A percentile compares a stretch with the other conserved stretches of the same genome.
Evolutionary conservation across 441 rosid genomes (phyloP).

Genomic region (Jatropha podagrica): DNA sequence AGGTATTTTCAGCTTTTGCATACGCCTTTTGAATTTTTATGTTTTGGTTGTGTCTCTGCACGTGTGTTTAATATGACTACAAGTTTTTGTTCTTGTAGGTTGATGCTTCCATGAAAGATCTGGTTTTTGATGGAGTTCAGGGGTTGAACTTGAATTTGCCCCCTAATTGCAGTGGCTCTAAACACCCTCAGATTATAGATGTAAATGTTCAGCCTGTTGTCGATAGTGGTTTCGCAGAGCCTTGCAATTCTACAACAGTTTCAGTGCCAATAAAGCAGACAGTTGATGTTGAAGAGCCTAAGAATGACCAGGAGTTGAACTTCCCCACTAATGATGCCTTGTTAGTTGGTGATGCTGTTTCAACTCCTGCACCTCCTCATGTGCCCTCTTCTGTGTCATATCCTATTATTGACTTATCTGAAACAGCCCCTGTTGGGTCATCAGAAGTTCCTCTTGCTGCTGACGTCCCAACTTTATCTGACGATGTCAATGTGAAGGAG

Average conservation of each 20-base stretch:
- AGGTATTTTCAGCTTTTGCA: conserved; percentile 36
- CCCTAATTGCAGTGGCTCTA: conserved; percentile 42
- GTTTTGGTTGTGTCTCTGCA: no score
- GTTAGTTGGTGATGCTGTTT: conserved; percentile 37
- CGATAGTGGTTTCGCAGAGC: conserved; percentile 31
- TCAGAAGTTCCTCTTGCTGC: conserved; percentile 11
- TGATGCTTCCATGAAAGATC: conserved; percentile 45
- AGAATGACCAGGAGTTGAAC: conserved; percentile 40
- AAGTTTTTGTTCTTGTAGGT: conserved; percentile 45
- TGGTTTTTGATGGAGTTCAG: conserved; percentile 29
- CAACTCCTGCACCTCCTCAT: conserved; percentile 29
- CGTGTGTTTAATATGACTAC: background rate
- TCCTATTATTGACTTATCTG: conserved; percentile 45
- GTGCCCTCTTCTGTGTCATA: conserved; percentile 31
- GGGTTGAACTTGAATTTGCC: conserved; percentile 76
- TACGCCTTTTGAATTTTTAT: background rate
- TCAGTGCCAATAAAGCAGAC: conserved; percentile 25
- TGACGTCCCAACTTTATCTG: conserved; percentile 19
- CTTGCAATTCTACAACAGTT: conserved; percentile 18
- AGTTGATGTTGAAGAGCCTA: conserved; percentile 32
- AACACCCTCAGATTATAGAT: conserved; percentile 32
- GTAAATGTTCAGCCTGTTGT: conserved; percentile 37
- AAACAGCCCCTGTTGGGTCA: conserved; percentile 18
- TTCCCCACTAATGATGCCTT: conserved; percentile 39
- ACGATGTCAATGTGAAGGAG: conserved; percentile 18